Conservation (phyloP, 192 early-diverging fungal species). For the Phlyctochytrium arcticum region DNA sequence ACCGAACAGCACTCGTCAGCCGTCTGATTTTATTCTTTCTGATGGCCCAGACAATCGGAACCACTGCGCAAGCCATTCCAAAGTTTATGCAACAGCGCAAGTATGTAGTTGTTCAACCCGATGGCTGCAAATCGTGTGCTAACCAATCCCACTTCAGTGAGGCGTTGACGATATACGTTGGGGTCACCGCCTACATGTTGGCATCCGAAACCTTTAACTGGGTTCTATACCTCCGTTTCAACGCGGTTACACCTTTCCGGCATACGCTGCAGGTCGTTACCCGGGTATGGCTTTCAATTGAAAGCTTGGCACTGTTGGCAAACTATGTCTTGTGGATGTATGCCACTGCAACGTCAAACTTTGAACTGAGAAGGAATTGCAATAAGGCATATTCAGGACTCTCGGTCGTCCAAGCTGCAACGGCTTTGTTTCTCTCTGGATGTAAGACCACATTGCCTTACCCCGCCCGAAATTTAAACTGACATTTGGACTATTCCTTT, state of each 20-base stretch:
- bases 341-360: background rate
- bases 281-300: slow-evolving; percentile 5
- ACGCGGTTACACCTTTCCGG: slow-evolving; percentile 12
- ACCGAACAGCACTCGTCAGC: background rate
- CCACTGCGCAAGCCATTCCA: background rate
- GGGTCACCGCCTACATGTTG: background rate
- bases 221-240: slow-evolving; percentile 19
- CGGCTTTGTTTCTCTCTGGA: slow-evolving; percentile 7
- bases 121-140: background rate
- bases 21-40: background rate
- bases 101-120: background rate
- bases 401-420: slow-evolving; percentile 1
- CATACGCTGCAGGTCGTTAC: background rate
- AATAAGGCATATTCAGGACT: slow-evolving; percentile 3
- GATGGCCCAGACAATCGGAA: background rate
- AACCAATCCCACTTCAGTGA: background rate
- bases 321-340: slow-evolving; percentile 12
- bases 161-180: slow-evolving; percentile 8
- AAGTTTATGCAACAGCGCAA: background rate
- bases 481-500: too few relatives aligned
- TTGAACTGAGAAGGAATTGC: background rate
- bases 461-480: too few relatives aligned
- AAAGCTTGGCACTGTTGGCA: background rate
- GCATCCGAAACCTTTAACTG: slow-evolving; percentile 17
- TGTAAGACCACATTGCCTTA: too few relatives aligned